Evolutionary conservation across 163 green algal genomes (phyloP).

Genomic region (Chloromonas sp.): DNA sequence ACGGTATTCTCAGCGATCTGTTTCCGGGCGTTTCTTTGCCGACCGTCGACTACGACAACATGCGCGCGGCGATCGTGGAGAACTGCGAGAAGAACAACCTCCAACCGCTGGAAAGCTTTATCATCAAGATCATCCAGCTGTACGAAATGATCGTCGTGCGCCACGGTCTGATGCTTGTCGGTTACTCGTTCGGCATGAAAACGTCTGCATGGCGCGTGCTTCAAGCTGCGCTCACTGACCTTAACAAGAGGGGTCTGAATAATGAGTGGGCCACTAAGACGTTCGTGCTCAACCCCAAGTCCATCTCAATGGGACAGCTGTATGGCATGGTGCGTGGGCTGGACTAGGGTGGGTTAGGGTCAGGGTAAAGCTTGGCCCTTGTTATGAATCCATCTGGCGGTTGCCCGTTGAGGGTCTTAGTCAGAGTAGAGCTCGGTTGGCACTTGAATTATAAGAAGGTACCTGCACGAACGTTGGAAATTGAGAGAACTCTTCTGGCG

Average conservation of each 20-base stretch:
- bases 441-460: too few species aligned
- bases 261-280: constrained; percentile 57
- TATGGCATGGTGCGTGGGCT: constrained; percentile 43
- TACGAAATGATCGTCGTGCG: constrained; percentile 84
- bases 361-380: too few species aligned
- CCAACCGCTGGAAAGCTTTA: constrained; percentile 54
- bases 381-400: too few species aligned
- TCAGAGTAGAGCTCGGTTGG: too few species aligned
- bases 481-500: too few species aligned
- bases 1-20: constrained; percentile 63
- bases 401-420: too few species aligned
- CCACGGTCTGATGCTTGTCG: constrained; percentile 81
- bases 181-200: constrained; percentile 35
- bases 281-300: constrained; percentile 60
- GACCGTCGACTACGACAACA: constrained; percentile 47
- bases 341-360: too few species aligned
- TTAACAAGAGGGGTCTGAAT: constrained; percentile 57
- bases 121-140: constrained; percentile 66
- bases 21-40: constrained; percentile 58
- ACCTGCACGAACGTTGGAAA: too few species aligned
- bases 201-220: constrained; percentile 45
- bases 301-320: constrained; percentile 52
- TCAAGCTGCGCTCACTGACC: constrained; percentile 49
- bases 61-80: constrained; percentile 37
- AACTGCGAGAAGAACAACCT: constrained; percentile 48